Percentiles rank a stretch among this genome's conserved stretches.
Conservation (phyloP, 2,329 filamentous ascomycete genomes). For the Didymella glomerata region DNA sequence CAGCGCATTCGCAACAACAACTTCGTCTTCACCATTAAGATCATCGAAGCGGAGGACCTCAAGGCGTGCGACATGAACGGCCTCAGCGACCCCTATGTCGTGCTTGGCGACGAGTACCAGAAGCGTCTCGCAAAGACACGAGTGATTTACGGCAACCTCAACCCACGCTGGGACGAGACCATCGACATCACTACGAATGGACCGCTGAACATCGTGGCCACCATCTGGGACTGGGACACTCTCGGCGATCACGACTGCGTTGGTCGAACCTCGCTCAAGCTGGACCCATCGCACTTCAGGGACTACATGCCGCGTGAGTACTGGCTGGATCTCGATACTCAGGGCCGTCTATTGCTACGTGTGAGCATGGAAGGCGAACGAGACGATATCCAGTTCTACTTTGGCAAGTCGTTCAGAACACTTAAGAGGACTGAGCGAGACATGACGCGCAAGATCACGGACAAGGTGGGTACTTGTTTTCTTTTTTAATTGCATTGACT, state of each 20-base stretch:
- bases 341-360: conserved; percentile 85
- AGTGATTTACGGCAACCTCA: conserved; percentile 87
- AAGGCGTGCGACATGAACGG: conserved; percentile 98
- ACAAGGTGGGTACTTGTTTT: conserved; percentile 71
- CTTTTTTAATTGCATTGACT: conserved; percentile 17
- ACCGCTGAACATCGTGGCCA: conserved; percentile 92
- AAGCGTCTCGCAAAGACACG: conserved; percentile 95
- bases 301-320: conserved; percentile 96
- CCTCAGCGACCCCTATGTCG: conserved; percentile 94
- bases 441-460: conserved; percentile 97
- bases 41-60: conserved; percentile 95
- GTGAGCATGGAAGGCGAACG: conserved; percentile 99
- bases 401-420: conserved; percentile 94
- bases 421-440: conserved; percentile 95
- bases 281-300: conserved; percentile 97
- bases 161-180: conserved; percentile 96
- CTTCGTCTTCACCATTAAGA: conserved; percentile 98
- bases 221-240: conserved; percentile 97
- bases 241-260: conserved; percentile 98
- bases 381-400: conserved; percentile 98
- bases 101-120: conserved; percentile 96
- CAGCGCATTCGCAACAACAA: conserved; percentile 76
- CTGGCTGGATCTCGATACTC: conserved; percentile 96
- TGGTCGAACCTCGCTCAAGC: conserved; percentile 92
- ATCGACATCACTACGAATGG: conserved; percentile 94